These are phyloP conservation scores for Pestalotiopsis sp. DNA, from an alignment of 2,329 filamentous ascomycete species.

Conservation along the genomic window DNA sequence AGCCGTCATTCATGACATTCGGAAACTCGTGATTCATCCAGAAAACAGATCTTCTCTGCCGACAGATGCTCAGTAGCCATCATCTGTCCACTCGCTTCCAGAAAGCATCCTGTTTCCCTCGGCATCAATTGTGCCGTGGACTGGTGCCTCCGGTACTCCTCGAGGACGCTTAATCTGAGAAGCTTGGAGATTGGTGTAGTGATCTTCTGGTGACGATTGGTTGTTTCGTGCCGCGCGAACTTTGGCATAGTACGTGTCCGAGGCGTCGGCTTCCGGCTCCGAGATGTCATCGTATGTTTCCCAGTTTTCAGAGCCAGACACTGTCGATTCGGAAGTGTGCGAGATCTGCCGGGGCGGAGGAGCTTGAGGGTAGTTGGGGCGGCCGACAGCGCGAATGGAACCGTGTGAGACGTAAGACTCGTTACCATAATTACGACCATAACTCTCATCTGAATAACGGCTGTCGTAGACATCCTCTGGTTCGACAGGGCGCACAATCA, in stretches of 20 bases:
- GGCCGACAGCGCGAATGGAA: conserved; percentile 44
- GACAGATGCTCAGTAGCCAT: conserved; percentile 50
- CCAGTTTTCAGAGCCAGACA: conserved; percentile 94
- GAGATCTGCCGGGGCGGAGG: conserved; percentile 67
- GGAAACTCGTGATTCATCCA: conserved; percentile 27
- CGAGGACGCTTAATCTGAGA: conserved; percentile 56
- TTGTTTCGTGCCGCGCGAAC: conserved; percentile 71
- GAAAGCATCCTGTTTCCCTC: conserved; percentile 66
- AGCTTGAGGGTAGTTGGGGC: conserved; percentile 42
- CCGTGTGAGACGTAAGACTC: conserved; percentile 33
- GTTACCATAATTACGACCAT: conserved; percentile 36
- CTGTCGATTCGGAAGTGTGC: conserved; percentile 68
- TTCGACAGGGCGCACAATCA: conserved; percentile 60
- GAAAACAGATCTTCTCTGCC: conserved; percentile 14
- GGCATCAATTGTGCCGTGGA: conserved; percentile 52
- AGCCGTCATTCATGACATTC: conserved; percentile 20
- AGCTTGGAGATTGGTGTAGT: conserved; percentile 39
- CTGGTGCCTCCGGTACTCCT: conserved; percentile 51
- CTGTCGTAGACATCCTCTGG: conserved; percentile 91
- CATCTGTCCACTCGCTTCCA: conserved; percentile 69
- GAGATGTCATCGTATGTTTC: conserved; percentile 91
- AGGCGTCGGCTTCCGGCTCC: conserved; percentile 74
- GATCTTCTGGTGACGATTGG: conserved; percentile 57
- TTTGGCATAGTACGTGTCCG: conserved; percentile 80
- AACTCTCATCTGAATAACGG: conserved; percentile 43